Percentiles rank a stretch among this genome's conserved stretches.
Evolutionary conservation across 2,329 filamentous ascomycete genomes (phyloP).

Genomic region (Helminthosporium solani): DNA sequence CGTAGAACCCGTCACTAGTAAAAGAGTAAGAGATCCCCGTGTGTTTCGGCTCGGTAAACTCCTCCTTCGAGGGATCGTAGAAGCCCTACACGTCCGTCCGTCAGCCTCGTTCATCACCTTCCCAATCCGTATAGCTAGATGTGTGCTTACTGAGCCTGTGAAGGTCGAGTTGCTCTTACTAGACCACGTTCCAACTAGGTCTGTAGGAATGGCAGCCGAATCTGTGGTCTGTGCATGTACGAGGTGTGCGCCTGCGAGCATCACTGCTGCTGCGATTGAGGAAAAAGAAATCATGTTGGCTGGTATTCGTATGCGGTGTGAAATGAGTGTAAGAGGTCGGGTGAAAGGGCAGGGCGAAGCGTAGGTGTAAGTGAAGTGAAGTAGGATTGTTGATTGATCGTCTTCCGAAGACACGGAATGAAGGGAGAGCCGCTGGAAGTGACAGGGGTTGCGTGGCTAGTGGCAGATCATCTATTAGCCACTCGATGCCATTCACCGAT

Average conservation of each 20-base stretch:
- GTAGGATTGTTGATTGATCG: constrained; percentile 10
- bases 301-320: constrained; percentile 1
- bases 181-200: constrained; percentile 69
- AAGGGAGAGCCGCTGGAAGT: constrained; percentile 13
- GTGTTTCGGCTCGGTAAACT: constrained; percentile 63
- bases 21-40: constrained; percentile 76
- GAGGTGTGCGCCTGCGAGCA: constrained; percentile 37
- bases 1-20: constrained; percentile 65
- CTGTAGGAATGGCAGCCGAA: constrained; percentile 37
- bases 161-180: constrained; percentile 69
- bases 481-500: constrained; percentile 10
- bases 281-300: constrained; percentile 15
- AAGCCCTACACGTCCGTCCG: constrained; percentile 55
- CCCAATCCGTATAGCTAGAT: no score
- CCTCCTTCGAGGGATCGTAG: constrained; percentile 67
- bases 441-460: constrained; percentile 18
- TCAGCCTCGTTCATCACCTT: constrained; percentile 19
- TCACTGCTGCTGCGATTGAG: constrained; percentile 19
- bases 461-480: constrained; percentile 28
- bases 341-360: neutral
- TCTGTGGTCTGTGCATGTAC: constrained; percentile 41
- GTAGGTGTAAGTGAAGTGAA: constrained; percentile 1
- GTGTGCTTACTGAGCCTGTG: constrained; percentile 63
- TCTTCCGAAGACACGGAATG: constrained; percentile 20
- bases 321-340: constrained; percentile 15